Percentiles rank a stretch among this genome's conserved stretches.
phyloP scores from a whole-genome alignment of 371 early-diverging fungal genomes.

The Lichtheimia corymbifera region DNA sequence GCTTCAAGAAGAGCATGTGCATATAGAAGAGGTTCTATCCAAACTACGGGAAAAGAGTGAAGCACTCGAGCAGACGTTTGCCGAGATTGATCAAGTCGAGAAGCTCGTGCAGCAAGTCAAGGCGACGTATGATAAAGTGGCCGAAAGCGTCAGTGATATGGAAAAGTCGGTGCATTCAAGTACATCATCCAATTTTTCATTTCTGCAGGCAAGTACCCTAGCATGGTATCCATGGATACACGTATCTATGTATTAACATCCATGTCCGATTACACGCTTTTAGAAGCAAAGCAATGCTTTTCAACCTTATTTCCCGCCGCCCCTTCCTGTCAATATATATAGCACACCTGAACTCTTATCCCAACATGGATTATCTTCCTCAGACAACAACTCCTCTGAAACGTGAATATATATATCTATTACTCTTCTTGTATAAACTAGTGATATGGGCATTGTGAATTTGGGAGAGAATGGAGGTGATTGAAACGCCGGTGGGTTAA shows the following conservation, averaged over 20 bases:
- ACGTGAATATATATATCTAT: too few relatives aligned
- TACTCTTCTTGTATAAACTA: too few relatives aligned
- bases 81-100: conserved; percentile 44
- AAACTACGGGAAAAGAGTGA: conserved; percentile 20
- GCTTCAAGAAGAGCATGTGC: conserved; percentile 22
- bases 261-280: background rate
- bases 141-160: conserved; percentile 36
- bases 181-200: conserved; percentile 14
- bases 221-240: too few relatives aligned
- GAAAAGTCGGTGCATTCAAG: conserved; percentile 37
- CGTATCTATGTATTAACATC: background rate
- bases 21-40: conserved; percentile 8
- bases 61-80: conserved; percentile 27
- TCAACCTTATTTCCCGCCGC: conserved; percentile 55
- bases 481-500: too few relatives aligned
- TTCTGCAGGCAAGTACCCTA: conserved; percentile 18
- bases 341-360: conserved; percentile 28
- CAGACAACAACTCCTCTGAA: too few relatives aligned
- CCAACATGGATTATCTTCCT: too few relatives aligned
- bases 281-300: conserved; percentile 13
- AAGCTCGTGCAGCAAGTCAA: conserved; percentile 32
- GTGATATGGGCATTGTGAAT: too few relatives aligned
- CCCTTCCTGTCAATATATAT: conserved; percentile 40
- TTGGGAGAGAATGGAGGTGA: too few relatives aligned
- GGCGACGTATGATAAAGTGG: conserved; percentile 37